Evolutionary conservation across 352 stramenopile species (phyloP).

Genomic region (Phytophthora citrophthora): DNA sequence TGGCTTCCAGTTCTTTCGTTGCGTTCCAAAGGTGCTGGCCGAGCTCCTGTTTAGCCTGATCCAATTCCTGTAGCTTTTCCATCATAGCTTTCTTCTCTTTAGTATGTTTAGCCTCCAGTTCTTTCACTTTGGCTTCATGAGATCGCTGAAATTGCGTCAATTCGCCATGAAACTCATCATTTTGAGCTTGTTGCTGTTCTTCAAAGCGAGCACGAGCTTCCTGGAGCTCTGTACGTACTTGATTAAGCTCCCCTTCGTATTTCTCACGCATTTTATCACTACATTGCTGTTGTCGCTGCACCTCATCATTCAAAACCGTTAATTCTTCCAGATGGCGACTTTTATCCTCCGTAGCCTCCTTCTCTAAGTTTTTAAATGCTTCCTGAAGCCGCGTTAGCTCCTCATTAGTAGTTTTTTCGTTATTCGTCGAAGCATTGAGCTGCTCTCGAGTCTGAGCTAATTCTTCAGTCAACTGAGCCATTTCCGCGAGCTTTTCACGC

Average conservation of each 20-base stretch:
- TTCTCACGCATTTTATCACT: constrained; percentile 42
- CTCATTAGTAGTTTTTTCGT: constrained; percentile 37
- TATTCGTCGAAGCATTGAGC: constrained; percentile 39
- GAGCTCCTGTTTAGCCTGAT: constrained; percentile 59
- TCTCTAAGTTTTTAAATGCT: constrained; percentile 41
- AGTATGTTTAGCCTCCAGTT: constrained; percentile 8
- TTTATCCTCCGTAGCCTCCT: constrained; percentile 39
- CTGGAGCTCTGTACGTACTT: constrained; percentile 40
- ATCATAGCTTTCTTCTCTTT: constrained; percentile 13
- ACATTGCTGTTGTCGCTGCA: constrained; percentile 48
- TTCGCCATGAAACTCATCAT: constrained; percentile 15
- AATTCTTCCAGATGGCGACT: constrained; percentile 56
- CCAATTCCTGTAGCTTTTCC: constrained; percentile 23
- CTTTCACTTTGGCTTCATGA: constrained; percentile 14
- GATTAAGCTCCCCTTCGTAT: constrained; percentile 40
- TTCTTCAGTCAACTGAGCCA: constrained; percentile 53
- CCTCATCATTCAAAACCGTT: constrained; percentile 66
- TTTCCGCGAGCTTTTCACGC: constrained; percentile 70
- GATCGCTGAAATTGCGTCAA: constrained; percentile 15
- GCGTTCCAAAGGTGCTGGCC: constrained; percentile 67
- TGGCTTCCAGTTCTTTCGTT: constrained; percentile 53
- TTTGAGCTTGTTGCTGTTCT: constrained; percentile 33
- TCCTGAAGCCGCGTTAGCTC: constrained; percentile 45
- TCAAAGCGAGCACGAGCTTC: constrained; percentile 21
- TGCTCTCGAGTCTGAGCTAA: constrained; percentile 43